Evolutionary conservation across 1,284 basidiomycete species (phyloP).

Genomic region (Bjerkandera adusta): DNA sequence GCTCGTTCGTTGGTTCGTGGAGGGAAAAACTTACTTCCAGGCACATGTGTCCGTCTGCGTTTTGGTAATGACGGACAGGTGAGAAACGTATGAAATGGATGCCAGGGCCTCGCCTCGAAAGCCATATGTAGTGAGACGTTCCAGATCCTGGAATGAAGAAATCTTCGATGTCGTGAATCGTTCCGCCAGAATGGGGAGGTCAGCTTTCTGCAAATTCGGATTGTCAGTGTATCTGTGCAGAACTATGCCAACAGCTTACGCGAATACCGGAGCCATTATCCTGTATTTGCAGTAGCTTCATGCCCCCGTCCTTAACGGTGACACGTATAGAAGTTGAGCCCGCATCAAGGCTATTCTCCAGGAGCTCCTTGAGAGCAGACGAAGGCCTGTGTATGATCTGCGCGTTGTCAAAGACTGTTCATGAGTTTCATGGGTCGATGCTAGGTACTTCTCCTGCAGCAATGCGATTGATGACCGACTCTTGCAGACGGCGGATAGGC

Average conservation of each 20-base stretch:
- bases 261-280: slow-evolving; percentile 96
- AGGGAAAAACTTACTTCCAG: slow-evolving; percentile 71
- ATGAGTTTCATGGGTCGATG: background rate
- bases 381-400: slow-evolving; percentile 96
- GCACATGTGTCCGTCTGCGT: slow-evolving; percentile 78
- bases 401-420: background rate
- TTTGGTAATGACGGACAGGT: slow-evolving; percentile 88
- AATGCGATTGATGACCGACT: slow-evolving; percentile 78
- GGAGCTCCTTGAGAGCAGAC: slow-evolving; percentile 94
- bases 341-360: slow-evolving; percentile 96
- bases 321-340: slow-evolving; percentile 86
- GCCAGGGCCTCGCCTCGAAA: slow-evolving; percentile 98
- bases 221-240: background rate
- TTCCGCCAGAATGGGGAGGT: slow-evolving; percentile 90
- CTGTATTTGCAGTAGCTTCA: slow-evolving; percentile 94
- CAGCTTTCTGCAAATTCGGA: slow-evolving; percentile 44
- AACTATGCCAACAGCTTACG: slow-evolving; percentile 39
- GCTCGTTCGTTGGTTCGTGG: slow-evolving; percentile 5
- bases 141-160: slow-evolving; percentile 83
- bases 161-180: slow-evolving; percentile 97
- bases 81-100: slow-evolving; percentile 93
- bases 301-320: slow-evolving; percentile 91
- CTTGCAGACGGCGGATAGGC: slow-evolving; percentile 69
- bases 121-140: slow-evolving; percentile 88
- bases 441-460: slow-evolving; percentile 74